Evolutionary conservation across 257 asterid species (phyloP), one percentile per base, ranked within the genome.

Genomic region (Datura wrightii): DNA sequence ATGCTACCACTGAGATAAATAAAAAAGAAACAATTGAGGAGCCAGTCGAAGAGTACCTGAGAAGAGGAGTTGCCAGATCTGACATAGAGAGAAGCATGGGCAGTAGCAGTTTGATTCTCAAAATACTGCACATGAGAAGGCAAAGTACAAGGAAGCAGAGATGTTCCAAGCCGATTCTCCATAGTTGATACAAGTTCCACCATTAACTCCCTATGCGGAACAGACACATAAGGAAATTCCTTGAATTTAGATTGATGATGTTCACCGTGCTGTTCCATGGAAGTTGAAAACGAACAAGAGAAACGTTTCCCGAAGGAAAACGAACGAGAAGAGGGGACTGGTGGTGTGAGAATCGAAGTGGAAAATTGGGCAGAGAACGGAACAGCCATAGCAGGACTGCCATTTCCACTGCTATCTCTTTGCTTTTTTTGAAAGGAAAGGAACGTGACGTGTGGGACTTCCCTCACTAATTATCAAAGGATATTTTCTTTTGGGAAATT

Each of bases 51-150:
- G 13, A 31, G 46, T 88, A 93, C 98, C 90, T 89, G 92, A 44
- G 98, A 94, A 83, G 98, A 89, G 83, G 93, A 85, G 74, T 88
- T 74, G 82, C 94, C 99, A 65, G 93, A 85, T 92, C 97, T 90
- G 90, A 93, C 87, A 55, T 92, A 87, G 44, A 94, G 90, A 50
- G 97, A 86, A 81, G 87, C 97, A 55, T 70, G 84, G 62, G 99
- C 93, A n/a, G 90, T 84, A 8, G 84, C 94, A 48, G 79, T 81
- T 55, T 93, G 83, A 84, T 88, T 89, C 88, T 83, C 88, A 74
- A 87, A 92, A 80, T 79, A 87, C 83, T 94, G 97, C 50, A 90
- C 97, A 52, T 92, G 90, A 56, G 86, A 84, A 3, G 99, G 95
- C 7, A 96, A 91, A 80, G 92, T 89, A 91, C 94, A 96, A 83